These are phyloP conservation scores for Forsythia viridissima DNA, from an alignment of 257 asterid species.

Conservation along the genomic window DNA sequence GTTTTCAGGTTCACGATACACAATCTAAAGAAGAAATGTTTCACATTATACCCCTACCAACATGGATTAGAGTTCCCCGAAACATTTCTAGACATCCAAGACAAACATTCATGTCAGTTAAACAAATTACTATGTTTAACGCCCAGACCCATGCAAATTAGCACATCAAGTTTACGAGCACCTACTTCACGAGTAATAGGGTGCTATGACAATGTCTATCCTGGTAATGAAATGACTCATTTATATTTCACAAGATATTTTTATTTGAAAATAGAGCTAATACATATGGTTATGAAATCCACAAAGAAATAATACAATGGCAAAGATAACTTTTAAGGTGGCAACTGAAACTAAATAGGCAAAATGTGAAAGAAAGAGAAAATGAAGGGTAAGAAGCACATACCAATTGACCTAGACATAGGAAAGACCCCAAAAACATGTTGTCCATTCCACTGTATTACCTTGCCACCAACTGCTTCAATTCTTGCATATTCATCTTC, in stretches of 20 bases:
- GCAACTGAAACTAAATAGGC: neutral
- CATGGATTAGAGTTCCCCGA: neutral
- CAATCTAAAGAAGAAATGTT: neutral
- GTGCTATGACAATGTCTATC: neutral
- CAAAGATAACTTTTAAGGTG: neutral
- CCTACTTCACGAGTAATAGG: neutral
- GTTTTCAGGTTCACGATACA: neutral
- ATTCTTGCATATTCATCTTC: conserved; percentile 53
- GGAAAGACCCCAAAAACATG: conserved; percentile 55
- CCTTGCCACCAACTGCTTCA: conserved; percentile 52
- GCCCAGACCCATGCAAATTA: neutral
- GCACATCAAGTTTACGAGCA: neutral
- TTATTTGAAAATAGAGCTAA: neutral
- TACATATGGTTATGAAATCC: neutral
- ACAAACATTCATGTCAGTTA: neutral
- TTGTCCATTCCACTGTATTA: conserved; percentile 52
- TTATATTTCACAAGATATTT: neutral
- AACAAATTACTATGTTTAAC: neutral
- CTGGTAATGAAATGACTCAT: neutral
- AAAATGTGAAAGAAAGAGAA: neutral
- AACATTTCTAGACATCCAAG: neutral
- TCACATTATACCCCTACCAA: neutral
- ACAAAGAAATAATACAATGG: neutral
- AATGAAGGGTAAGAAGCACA: neutral
- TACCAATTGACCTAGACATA: conserved; percentile 55